phyloP scores from a whole-genome alignment of 2,329 filamentous ascomycete genomes.

The Colletotrichum sublineola region DNA sequence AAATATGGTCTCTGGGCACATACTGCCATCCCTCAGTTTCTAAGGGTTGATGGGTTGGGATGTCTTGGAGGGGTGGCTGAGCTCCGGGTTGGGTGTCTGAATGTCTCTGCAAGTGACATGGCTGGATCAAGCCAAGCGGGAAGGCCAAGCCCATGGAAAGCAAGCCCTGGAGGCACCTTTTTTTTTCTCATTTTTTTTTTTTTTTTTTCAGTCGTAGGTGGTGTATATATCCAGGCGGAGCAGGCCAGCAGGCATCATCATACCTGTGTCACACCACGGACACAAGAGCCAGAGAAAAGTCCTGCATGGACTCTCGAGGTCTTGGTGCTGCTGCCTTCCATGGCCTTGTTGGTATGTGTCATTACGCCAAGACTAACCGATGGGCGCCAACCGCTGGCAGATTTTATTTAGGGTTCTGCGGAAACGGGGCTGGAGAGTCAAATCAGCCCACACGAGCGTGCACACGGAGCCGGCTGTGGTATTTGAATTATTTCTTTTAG shows the following conservation, averaged over 20 bases:
- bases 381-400: constrained; percentile 23
- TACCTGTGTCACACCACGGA: not conserved
- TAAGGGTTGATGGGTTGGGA: not conserved
- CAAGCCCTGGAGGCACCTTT: not conserved
- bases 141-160: not conserved
- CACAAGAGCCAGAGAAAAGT: not conserved
- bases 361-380: constrained; percentile 33
- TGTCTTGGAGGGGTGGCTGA: constrained; percentile 22
- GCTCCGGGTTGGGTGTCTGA: not conserved
- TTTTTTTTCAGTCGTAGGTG: not conserved
- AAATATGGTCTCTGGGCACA: not conserved
- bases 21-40: not conserved
- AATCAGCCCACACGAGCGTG: not conserved
- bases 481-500: not conserved
- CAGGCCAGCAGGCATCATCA: not conserved
- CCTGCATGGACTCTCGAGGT: constrained; percentile 1
- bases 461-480: not conserved
- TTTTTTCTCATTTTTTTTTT: not conserved
- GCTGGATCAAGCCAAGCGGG: constrained; percentile 16
- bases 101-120: constrained; percentile 1
- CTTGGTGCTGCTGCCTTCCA: constrained; percentile 22
- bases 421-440: not conserved
- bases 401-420: not conserved
- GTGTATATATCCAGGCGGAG: not conserved
- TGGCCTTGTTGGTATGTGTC: constrained; percentile 33